Conservation (phyloP, 371 early-diverging fungal genomes). For the Mucor saturninus region DNA sequence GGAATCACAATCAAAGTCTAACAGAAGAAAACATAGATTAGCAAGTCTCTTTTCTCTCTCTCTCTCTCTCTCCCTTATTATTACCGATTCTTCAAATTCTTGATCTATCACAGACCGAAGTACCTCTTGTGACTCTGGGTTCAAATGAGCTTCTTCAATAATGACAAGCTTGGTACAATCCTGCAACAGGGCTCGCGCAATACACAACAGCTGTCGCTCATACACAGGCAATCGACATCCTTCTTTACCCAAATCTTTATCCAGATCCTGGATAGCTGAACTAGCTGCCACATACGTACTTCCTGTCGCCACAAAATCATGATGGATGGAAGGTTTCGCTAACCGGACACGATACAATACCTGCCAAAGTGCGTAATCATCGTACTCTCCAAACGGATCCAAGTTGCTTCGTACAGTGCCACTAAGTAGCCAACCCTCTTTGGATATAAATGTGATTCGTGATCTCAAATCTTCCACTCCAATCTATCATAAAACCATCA, state of each 20-base stretch:
- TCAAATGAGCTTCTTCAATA: constrained; percentile 80
- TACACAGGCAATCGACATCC: constrained; percentile 79
- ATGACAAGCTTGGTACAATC: constrained; percentile 72
- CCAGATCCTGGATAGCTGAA: constrained; percentile 50
- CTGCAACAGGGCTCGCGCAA: constrained; percentile 79
- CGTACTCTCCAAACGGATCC: constrained; percentile 80
- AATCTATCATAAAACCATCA: constrained; percentile 36
- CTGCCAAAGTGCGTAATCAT: constrained; percentile 84
- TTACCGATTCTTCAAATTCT: constrained; percentile 74
- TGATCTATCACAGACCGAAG: constrained; percentile 83
- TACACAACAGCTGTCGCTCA: constrained; percentile 81
- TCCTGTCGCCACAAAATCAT: constrained; percentile 39
- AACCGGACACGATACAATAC: constrained; percentile 75
- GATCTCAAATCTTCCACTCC: constrained; percentile 75
- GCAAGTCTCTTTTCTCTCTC: background rate
- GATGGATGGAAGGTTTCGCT: constrained; percentile 31
- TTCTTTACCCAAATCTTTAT: constrained; percentile 58
- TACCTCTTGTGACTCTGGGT: constrained; percentile 68
- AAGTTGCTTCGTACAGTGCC: constrained; percentile 79
- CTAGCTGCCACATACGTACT: background rate
- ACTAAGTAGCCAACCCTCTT: constrained; percentile 81
- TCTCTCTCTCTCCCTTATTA: background rate
- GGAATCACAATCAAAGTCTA: constrained; percentile 88
- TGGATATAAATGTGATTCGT: constrained; percentile 80
- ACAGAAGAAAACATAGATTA: background rate